Base-by-base conservation (phyloP, 768 basidiomycete species). In the Paxillus involutus region DNA sequence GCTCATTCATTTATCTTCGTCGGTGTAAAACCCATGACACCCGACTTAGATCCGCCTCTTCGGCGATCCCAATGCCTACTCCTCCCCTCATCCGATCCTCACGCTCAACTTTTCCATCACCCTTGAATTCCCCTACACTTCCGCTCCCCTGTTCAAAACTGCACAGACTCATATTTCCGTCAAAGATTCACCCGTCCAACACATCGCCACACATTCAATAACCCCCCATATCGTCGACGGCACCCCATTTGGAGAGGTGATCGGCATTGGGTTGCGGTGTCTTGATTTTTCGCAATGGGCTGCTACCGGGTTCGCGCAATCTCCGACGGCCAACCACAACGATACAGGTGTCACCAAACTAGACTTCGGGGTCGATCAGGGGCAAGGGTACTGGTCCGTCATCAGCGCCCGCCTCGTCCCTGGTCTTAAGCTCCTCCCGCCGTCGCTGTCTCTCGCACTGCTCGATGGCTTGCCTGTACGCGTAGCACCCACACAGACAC, bases 181-280 rank as follows among this genome's bases (percentile, higher is more conserved):
- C 39, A 30, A 60, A 3, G 47, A 40, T 0, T 32, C 63, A 11
- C 46, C 61, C 4, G 65, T 84, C 40, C 64, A 67, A n/a, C 77
- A 75, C 33, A 75, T 81, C 43, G 57, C 74, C 4, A 71, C 80
- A 14, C 81, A 84, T 51, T 79, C 86, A 44, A 72, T 91, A 3
- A 45, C 78, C 3, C 82, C 82, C 35, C 83, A 93, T 67, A 85
- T 94, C 58, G 74, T 94, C 1, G 81, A 84, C 53, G 93, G 92
- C 0, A 81, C 77, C 61, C 79, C 89, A 0, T 89, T 93, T 63
- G 93, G 93, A 3, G 69, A 83, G 26, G 82, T 82, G 6, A 46
- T 90, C 3, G 89, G 90, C 2, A 57, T 94, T 3, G 86, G 80
- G 1, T 52, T 91, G 14, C 78, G 81, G 36, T 83, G 79, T 59